Conservation (phyloP, 2,329 filamentous ascomycete species). For the Xylariomycetidae sp. region DNA sequence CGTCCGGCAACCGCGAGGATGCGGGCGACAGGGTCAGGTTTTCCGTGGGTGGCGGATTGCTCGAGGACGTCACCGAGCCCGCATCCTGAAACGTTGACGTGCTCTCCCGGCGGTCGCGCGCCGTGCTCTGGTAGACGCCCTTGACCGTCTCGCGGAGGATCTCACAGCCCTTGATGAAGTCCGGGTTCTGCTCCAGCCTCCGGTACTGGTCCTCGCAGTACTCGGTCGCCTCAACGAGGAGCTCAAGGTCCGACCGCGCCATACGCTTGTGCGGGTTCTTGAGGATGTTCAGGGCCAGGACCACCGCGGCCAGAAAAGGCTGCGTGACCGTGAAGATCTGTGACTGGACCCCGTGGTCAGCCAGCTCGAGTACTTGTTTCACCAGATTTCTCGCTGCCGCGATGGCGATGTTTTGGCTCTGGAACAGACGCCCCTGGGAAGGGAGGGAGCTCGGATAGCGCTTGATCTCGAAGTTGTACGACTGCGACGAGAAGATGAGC, state of each 20-base stretch:
- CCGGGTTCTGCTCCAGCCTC: not conserved
- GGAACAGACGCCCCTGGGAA: constrained; percentile 4
- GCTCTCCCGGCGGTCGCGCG: too few species aligned
- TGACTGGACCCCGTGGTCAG: constrained; percentile 8
- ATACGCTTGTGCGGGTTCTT: constrained; percentile 12
- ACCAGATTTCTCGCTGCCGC: constrained; percentile 7
- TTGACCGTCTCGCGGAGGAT: constrained; percentile 3
- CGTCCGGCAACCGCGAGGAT: not conserved
- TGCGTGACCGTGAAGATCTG: constrained; percentile 9
- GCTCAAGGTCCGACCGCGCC: constrained; percentile 16
- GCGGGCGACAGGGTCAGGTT: not conserved
- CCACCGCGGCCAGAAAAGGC: constrained; percentile 12
- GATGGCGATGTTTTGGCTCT: constrained; percentile 7
- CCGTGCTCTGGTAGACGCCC: not conserved
- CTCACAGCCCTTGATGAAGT: constrained; percentile 1
- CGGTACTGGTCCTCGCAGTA: constrained; percentile 14
- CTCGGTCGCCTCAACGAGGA: constrained; percentile 10
- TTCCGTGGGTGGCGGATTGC: too few species aligned
- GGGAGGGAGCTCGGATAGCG: constrained; percentile 6
- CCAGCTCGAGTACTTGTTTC: constrained; percentile 10
- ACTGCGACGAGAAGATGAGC: constrained; percentile 12
- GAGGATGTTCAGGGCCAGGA: constrained; percentile 14
- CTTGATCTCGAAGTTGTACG: constrained; percentile 12
- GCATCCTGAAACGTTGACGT: too few species aligned
- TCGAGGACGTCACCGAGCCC: too few species aligned